These are phyloP conservation scores for Neoboletus magnificus DNA, from an alignment of 768 basidiomycete genomes.

Conservation along the genomic window DNA sequence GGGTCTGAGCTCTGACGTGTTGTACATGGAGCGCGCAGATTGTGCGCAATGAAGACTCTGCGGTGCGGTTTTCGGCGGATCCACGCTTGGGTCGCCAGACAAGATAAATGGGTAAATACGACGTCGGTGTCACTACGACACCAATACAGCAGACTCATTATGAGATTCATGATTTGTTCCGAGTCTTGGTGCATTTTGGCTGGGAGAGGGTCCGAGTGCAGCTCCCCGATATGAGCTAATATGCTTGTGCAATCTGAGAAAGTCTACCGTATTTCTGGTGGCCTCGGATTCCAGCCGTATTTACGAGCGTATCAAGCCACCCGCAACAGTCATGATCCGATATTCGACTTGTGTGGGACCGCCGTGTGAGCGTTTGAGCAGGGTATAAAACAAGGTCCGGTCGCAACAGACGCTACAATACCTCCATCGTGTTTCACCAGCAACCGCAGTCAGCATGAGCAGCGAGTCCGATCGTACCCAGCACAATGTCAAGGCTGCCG, in stretches of 20 bases:
- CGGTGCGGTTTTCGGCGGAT: no score
- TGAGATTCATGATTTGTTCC: no score
- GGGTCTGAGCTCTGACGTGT: neutral
- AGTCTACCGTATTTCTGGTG: no score
- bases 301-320: neutral
- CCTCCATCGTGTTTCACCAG: neutral
- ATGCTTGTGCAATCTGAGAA: no score
- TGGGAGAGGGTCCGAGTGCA: no score
- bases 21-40: neutral
- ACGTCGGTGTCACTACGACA: neutral
- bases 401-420: no score
- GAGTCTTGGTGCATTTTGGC: no score
- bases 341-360: neutral
- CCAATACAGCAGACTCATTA: no score
- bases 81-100: neutral
- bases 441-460: constrained; percentile 8
- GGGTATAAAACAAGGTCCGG: constrained; percentile 7
- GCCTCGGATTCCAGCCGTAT: neutral
- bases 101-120: no score
- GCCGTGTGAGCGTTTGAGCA: neutral
- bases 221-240: no score
- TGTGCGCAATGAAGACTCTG: neutral
- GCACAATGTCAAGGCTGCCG: constrained; percentile 22
- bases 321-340: neutral
- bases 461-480: constrained; percentile 7